Percentiles rank a stretch among this genome's conserved stretches.
Conservation (phyloP, 495 filamentous ascomycete genomes). For the Penicillium salamii region DNA sequence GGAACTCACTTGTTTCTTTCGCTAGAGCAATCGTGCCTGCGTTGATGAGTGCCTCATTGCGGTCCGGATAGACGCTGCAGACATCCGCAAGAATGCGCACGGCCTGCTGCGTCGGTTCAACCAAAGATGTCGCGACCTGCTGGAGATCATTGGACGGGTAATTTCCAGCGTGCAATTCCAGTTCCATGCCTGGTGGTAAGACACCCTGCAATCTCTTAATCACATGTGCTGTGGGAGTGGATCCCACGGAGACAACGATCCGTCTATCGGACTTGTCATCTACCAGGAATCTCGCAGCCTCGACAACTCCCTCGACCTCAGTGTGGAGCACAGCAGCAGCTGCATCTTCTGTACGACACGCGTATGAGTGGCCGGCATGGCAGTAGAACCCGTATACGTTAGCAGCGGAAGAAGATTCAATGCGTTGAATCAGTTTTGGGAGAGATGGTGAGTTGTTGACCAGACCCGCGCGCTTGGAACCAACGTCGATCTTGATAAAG, state of each 20-base stretch:
- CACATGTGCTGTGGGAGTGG: constrained; percentile 37
- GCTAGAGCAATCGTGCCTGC: constrained; percentile 21
- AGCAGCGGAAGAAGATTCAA: constrained; percentile 16
- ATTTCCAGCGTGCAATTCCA: constrained; percentile 34
- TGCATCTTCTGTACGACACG: constrained; percentile 12
- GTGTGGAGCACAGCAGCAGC: constrained; percentile 9
- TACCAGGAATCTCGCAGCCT: constrained; percentile 13
- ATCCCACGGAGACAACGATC: constrained; percentile 32
- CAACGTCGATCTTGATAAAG: constrained; percentile 31
- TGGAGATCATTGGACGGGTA: constrained; percentile 26
- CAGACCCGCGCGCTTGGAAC: constrained; percentile 23
- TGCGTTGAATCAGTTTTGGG: constrained; percentile 13
- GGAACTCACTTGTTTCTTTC: constrained; percentile 21
- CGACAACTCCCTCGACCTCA: constrained; percentile 22
- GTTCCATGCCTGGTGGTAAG: constrained; percentile 18
- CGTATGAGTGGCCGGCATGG: constrained; percentile 28
- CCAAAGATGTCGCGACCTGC: constrained; percentile 22
- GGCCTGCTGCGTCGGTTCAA: constrained; percentile 17
- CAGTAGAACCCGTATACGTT: constrained; percentile 23
- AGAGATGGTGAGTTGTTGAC: constrained; percentile 6
- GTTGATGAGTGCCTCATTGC: constrained; percentile 29
- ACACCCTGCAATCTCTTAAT: constrained; percentile 19
- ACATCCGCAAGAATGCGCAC: constrained; percentile 23
- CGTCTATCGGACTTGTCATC: constrained; percentile 1
- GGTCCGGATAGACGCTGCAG: constrained; percentile 24